Percentiles rank a stretch among this genome's conserved stretches.
Evolutionary conservation across 2,329 filamentous ascomycete species (phyloP).

Genomic region (Neurospora sp.): DNA sequence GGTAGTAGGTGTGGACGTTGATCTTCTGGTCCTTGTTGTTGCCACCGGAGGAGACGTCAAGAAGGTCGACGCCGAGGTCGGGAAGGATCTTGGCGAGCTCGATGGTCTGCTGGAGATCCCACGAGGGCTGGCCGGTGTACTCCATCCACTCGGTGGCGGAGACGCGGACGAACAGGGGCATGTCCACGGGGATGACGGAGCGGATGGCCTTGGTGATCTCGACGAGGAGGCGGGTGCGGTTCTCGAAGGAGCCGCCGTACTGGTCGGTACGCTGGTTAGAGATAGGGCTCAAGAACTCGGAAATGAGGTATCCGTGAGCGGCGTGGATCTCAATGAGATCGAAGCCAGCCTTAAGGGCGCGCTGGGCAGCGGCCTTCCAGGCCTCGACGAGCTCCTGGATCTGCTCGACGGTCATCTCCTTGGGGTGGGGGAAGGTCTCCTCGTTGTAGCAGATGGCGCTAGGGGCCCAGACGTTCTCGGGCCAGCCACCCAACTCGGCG

Average conservation of each 20-base stretch:
- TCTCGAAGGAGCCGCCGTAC: slow-evolving; percentile 58
- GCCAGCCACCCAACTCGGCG: slow-evolving; percentile 45
- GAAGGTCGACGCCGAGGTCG: slow-evolving; percentile 64
- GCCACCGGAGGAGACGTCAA: slow-evolving; percentile 74
- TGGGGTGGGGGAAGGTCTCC: slow-evolving; percentile 50
- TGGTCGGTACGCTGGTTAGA: slow-evolving; percentile 52
- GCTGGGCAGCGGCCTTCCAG: slow-evolving; percentile 48
- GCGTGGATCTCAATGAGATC: slow-evolving; percentile 64
- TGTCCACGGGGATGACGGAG: slow-evolving; percentile 39
- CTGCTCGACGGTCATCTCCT: slow-evolving; percentile 57
- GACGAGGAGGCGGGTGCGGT: slow-evolving; percentile 51
- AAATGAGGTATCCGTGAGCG: slow-evolving; percentile 58
- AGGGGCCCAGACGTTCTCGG: slow-evolving; percentile 42
- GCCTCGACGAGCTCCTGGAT: slow-evolving; percentile 55
- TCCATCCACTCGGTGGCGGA: slow-evolving; percentile 58
- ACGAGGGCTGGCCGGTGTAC: slow-evolving; percentile 36
- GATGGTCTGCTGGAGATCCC: slow-evolving; percentile 61
- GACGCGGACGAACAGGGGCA: slow-evolving; percentile 50
- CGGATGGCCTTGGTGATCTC: slow-evolving; percentile 44
- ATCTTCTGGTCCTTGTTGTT: slow-evolving; percentile 55
- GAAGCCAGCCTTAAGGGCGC: slow-evolving; percentile 59
- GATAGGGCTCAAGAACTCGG: slow-evolving; percentile 53
- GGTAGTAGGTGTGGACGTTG: slow-evolving; percentile 55
- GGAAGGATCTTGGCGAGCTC: slow-evolving; percentile 61
- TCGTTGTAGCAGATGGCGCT: slow-evolving; percentile 46